Evolutionary conservation across 257 asterid species (phyloP).

Genomic region (Thymus mandschuricus): DNA sequence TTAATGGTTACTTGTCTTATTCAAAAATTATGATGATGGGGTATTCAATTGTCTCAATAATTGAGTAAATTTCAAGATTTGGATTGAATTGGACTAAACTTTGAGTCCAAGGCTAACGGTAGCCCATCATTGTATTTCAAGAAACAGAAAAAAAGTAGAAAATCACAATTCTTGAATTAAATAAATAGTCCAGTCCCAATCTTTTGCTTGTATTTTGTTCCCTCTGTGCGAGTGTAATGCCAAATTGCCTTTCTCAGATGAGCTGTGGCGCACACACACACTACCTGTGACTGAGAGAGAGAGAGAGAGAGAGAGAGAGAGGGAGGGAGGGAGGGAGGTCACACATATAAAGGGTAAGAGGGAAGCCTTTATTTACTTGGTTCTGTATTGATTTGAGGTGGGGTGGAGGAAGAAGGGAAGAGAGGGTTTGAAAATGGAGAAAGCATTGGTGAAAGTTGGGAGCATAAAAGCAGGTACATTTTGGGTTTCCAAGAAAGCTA

Average conservation of each 20-base stretch:
- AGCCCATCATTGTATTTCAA: not conserved
- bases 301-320: constrained; percentile 17
- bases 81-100: constrained; percentile 1
- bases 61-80: constrained; percentile 20
- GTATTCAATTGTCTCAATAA: not conserved
- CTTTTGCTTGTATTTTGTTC: constrained; percentile 40
- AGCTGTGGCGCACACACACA: constrained; percentile 44
- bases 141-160: not conserved
- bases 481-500: constrained; percentile 94
- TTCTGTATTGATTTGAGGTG: constrained; percentile 18
- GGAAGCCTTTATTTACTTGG: not conserved
- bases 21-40: constrained; percentile 13
- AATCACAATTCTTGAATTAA: not conserved
- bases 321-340: constrained; percentile 3
- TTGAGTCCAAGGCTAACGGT: constrained; percentile 15
- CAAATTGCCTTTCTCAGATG: constrained; percentile 40
- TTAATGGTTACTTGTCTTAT: constrained; percentile 7
- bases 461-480: constrained; percentile 84
- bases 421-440: constrained; percentile 60
- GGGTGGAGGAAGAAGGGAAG: not conserved
- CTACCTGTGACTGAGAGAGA: constrained; percentile 19
- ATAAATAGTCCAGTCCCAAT: constrained; percentile 8
- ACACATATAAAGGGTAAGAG: not conserved
- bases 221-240: constrained; percentile 29
- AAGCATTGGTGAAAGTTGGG: constrained; percentile 78